Evolutionary conservation across 495 filamentous ascomycete species (phyloP).

Genomic region (Neurospora terricola): DNA sequence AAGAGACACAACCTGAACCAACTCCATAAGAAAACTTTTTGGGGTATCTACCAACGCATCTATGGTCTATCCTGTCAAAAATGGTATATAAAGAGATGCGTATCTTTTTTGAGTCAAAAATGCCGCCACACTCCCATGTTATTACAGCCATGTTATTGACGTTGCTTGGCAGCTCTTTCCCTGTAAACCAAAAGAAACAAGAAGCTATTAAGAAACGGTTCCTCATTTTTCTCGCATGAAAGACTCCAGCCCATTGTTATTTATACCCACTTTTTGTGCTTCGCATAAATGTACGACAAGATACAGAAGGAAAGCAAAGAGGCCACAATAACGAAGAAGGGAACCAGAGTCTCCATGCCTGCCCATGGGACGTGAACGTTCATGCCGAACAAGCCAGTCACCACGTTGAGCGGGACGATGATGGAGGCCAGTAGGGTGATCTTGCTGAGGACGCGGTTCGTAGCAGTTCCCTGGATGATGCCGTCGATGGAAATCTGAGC

Average conservation of each 20-base stretch:
- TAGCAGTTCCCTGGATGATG: slow-evolving; percentile 67
- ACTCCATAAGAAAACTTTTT: not conserved
- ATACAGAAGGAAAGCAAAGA: slow-evolving; percentile 51
- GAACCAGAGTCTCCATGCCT: slow-evolving; percentile 42
- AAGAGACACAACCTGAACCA: not conserved
- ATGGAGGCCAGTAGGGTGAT: slow-evolving; percentile 94
- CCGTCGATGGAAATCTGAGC: slow-evolving; percentile 90
- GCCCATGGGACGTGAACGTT: slow-evolving; percentile 77
- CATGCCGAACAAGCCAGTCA: slow-evolving; percentile 96
- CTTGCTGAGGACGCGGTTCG: slow-evolving; percentile 81
- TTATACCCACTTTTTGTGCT: slow-evolving; percentile 19
- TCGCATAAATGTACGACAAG: slow-evolving; percentile 32
- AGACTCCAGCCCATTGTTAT: not conserved
- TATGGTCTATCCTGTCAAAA: not conserved
- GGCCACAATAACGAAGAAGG: slow-evolving; percentile 77
- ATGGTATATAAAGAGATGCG: not conserved
- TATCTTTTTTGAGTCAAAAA: not conserved
- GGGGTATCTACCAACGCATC: not conserved
- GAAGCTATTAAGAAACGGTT: not conserved
- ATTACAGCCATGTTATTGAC: not conserved
- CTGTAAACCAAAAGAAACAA: not conserved
- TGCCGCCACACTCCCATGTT: not conserved
- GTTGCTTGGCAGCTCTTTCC: not conserved
- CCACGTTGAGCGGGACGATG: slow-evolving; percentile 90
- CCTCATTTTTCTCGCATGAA: not conserved